Evolutionary conservation across 2,329 filamentous ascomycete genomes (phyloP), one percentile per base, ranked within the genome.

Genomic region (Ascochyta viciae-villosae): DNA sequence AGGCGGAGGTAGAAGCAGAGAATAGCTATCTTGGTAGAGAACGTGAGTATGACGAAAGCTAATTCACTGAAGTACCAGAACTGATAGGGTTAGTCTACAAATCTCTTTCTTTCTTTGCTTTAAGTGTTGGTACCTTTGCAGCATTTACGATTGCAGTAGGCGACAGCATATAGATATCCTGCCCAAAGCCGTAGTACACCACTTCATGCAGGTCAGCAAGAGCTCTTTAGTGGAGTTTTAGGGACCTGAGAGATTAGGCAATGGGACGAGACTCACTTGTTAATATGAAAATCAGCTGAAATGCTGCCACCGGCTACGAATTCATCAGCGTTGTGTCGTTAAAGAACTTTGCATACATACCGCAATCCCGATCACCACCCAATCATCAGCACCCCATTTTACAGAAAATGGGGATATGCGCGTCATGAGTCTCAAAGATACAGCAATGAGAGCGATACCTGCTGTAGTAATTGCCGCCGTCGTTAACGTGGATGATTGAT

Each of bases 1-100:
- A 43, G 40, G 24, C 40, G 24, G 27, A 43, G 40, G 40, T 43
- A 43, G 27, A 43, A 43, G 24, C 40, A 43, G 40, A 43, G 40
- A 10, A 43, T 43, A 15, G 40, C 40, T 43, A 43, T 43, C 27
- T 43, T 43, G 15, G 40, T 43, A 12, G 40, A 43, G 16, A 43
- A 43, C 10, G 40, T 43, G 40, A 43, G 40, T 27, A 43, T 31
- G 8, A 43, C 40, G 40, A 43, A 43, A 22, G 40, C 9, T 16
- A 43, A 19, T 31, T 43, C 40, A 22, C 40, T 43, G 13, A 43
- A 7, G 27, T 29, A 43, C 22, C 13, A 31, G 40, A 5, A 43
- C 40, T 43, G 40, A 16, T 16, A 43, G 15, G 10, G 40, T 43
- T 15, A 43, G 40, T 29, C 24, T 43, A 3, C 19, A 9, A 13